phyloP scores from a whole-genome alignment of 1,284 basidiomycete genomes.

The Irpex sp. region DNA sequence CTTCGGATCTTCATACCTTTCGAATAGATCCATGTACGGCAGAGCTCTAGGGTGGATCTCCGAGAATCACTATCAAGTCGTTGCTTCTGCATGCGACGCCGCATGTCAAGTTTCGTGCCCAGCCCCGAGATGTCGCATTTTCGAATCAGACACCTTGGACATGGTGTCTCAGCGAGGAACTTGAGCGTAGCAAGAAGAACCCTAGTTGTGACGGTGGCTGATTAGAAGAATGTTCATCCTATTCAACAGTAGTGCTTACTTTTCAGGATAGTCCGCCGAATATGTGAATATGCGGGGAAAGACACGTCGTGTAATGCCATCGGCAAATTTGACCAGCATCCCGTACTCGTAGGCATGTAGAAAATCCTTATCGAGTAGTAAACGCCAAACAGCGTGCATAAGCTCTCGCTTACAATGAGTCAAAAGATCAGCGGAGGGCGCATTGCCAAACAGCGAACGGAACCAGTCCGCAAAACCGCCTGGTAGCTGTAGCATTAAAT shows the following conservation, averaged over 20 bases:
- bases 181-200: background rate
- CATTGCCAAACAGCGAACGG: conserved; percentile 7
- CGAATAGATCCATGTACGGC: background rate
- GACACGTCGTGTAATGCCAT: conserved; percentile 16
- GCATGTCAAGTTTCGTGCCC: background rate
- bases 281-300: conserved; percentile 23
- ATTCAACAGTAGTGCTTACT: conserved; percentile 15
- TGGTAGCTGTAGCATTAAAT: conserved; percentile 14
- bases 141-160: background rate
- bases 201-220: background rate
- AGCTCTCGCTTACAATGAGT: conserved; percentile 18
- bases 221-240: background rate
- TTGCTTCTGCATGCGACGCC: background rate
- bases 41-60: background rate
- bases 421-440: conserved; percentile 15
- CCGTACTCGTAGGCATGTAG: conserved; percentile 22
- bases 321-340: conserved; percentile 17
- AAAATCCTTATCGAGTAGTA: conserved; percentile 19
- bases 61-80: background rate
- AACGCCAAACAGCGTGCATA: conserved; percentile 18
- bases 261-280: conserved; percentile 27
- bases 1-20: background rate
- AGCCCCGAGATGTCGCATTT: background rate
- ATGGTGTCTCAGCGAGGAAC: background rate
- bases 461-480: conserved; percentile 25